Evolutionary conservation across 2,329 filamentous ascomycete species (phyloP).

Genomic region (Chaetothyriales sp.): DNA sequence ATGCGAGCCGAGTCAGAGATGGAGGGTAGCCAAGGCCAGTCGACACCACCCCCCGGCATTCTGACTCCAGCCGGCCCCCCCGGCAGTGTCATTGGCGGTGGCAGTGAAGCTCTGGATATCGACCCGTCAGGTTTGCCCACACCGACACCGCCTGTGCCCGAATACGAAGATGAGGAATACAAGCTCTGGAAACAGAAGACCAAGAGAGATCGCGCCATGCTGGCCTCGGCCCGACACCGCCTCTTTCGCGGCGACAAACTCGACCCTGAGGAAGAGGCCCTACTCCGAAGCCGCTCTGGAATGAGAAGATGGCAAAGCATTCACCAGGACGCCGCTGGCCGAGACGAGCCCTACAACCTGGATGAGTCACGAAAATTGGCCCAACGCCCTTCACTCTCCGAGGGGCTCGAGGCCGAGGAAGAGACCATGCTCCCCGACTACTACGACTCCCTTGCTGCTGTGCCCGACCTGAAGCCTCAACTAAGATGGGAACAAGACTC

Average conservation of each 20-base stretch:
- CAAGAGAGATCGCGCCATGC: conserved; percentile 80
- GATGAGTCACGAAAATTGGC: conserved; percentile 31
- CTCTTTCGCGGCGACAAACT: conserved; percentile 76
- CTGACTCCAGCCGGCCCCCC: conserved; percentile 62
- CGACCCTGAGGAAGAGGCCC: conserved; percentile 74
- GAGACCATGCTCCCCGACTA: conserved; percentile 84
- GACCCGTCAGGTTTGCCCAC: conserved; percentile 56
- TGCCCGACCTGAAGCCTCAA: conserved; percentile 68
- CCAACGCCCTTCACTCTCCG: conserved; percentile 64
- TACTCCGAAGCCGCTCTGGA: conserved; percentile 69
- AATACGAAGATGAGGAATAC: conserved; percentile 79
- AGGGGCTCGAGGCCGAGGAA: conserved; percentile 84
- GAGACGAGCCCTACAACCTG: conserved; percentile 35
- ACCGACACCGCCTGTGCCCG: conserved; percentile 58
- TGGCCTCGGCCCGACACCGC: conserved; percentile 72
- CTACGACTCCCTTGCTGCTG: conserved; percentile 72
- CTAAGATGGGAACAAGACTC: conserved; percentile 81
- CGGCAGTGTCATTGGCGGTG: conserved; percentile 38
- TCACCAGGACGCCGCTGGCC: conserved; percentile 52
- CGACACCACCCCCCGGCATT: conserved; percentile 65
- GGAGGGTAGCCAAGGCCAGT: conserved; percentile 60
- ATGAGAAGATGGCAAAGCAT: conserved; percentile 82
- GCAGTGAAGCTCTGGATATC: conserved; percentile 70
- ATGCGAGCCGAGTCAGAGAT: conserved; percentile 59
- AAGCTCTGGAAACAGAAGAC: conserved; percentile 99